Evolutionary conservation across 768 basidiomycete species (phyloP), one percentile per base, ranked within the genome.

Genomic region (Lentinus tigrinus): DNA sequence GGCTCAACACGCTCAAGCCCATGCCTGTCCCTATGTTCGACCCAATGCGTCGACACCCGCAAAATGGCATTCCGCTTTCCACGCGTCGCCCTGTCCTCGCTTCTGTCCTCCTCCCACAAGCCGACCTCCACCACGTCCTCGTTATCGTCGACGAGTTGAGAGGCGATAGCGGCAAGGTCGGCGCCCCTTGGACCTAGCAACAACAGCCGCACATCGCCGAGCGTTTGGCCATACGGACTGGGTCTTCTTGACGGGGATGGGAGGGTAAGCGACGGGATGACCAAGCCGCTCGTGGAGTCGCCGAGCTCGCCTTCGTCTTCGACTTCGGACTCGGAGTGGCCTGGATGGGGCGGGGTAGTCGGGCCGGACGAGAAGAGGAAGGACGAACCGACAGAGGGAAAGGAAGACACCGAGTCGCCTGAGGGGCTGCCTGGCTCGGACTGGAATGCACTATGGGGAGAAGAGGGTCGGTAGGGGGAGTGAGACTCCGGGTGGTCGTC

Each of bases 361-460:
- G 85, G 85, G 0, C 81, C 85, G 10, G 88, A 89, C 31, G 87
- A 88, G 74, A 88, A 89, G 74, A 90, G 88, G 77, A 89, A 89
- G 0, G 86, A 87, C 1, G 86, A 88, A 17, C 84, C 81, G 13
- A 88, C 83, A 1, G 87, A 88, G 1, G 88, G 88, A 3, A 89
- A 75, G 5, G 88, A 89, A 1, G 88, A 89, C 39, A 84, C 73
- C 1, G 85, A 87, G 49, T 78, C 84, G 9, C 82, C 77, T 40
- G 81, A 78, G 1, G 73, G 88, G 65, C 87, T 88, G 65, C 82
- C 79, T 40, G 85, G 81, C 11, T 83, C 81, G 8, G 87, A 86
- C 17, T 82, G 82, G 42, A 80, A 70, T 2, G 75, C 71, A 59
- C 79, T 80, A 63, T 74, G 74, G 16, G 82, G 79, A 8, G 81